Evolutionary conservation across 805 yeast species (phyloP).

Genomic region (Wickerhamiella musiphila): DNA sequence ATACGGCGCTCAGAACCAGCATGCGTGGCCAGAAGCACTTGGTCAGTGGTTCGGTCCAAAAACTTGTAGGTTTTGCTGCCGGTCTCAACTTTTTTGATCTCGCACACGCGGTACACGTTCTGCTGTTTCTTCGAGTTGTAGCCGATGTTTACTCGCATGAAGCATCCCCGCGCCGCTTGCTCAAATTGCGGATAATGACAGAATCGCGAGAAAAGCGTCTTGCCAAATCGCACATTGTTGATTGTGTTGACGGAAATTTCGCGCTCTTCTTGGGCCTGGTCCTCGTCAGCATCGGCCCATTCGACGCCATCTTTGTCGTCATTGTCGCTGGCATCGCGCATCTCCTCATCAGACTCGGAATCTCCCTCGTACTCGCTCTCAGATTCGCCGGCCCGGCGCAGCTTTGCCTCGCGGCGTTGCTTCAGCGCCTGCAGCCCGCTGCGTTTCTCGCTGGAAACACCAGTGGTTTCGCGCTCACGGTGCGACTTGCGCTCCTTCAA

Average conservation of each 20-base stretch:
- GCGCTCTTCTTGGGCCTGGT: conserved; percentile 19
- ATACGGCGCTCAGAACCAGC: conserved; percentile 59
- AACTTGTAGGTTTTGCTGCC: conserved; percentile 30
- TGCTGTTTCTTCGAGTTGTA: conserved; percentile 40
- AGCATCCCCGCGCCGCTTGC: conserved; percentile 51
- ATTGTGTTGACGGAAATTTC: conserved; percentile 43
- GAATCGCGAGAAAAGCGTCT: conserved; percentile 54
- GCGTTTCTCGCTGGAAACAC: conserved; percentile 25
- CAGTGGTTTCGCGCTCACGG: conserved; percentile 25
- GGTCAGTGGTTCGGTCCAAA: conserved; percentile 33
- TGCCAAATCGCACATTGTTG: conserved; percentile 59
- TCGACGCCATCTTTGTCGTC: conserved; percentile 30
- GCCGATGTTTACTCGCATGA: conserved; percentile 73
- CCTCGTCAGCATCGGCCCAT: conserved; percentile 30
- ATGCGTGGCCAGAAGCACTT: conserved; percentile 59
- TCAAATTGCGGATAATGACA: conserved; percentile 73
- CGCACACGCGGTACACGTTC: conserved; percentile 68
- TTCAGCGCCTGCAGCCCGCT: conserved; percentile 56
- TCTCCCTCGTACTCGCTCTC: conserved; percentile 26
- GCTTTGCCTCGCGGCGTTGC: conserved; percentile 50
- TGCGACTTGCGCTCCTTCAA: conserved; percentile 11
- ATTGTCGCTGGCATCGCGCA: conserved; percentile 26
- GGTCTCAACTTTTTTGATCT: conserved; percentile 44
- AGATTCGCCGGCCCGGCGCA: conserved; percentile 18
- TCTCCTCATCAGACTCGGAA: conserved; percentile 26